Evolutionary conservation across 2,329 filamentous ascomycete species (phyloP).

Genomic region (Exophiala sideris): DNA sequence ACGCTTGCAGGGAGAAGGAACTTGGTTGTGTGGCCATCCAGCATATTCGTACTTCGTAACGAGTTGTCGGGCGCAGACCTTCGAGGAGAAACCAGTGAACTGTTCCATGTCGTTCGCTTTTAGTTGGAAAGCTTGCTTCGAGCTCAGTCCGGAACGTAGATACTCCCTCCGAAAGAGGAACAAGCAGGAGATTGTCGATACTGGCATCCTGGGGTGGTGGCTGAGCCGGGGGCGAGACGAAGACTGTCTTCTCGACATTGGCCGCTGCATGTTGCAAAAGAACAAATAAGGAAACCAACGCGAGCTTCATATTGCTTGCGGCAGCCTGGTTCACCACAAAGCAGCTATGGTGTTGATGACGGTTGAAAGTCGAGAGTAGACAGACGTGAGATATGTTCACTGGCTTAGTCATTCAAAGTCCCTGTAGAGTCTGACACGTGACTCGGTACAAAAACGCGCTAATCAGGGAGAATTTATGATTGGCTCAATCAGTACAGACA

Average conservation of each 20-base stretch:
- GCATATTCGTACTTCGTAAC: conserved; percentile 89
- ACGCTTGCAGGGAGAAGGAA: conserved; percentile 66
- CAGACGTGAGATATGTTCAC: too few relatives aligned
- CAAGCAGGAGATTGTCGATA: conserved; percentile 61
- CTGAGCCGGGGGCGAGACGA: conserved; percentile 65
- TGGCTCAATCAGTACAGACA: conserved; percentile 7
- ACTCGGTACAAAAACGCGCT: conserved; percentile 4
- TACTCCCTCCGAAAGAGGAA: conserved; percentile 58
- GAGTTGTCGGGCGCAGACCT: conserved; percentile 63
- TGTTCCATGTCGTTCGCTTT: conserved; percentile 52
- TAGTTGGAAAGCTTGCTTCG: conserved; percentile 63
- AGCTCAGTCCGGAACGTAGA: conserved; percentile 62
- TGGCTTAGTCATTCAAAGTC: too few relatives aligned
- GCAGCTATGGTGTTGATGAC: neutral
- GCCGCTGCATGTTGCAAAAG: conserved; percentile 42
- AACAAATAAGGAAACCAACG: neutral
- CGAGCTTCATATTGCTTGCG: neutral
- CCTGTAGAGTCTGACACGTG: neutral
- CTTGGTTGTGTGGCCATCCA: conserved; percentile 94
- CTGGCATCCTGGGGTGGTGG: conserved; percentile 56
- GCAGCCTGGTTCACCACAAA: neutral
- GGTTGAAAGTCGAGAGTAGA: too few relatives aligned
- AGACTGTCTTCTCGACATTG: conserved; percentile 91
- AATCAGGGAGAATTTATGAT: neutral
- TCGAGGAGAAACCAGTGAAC: conserved; percentile 78